Evolutionary conservation across 805 yeast species (phyloP), one percentile per base, ranked within the genome.

Genomic region (Saturnispora silvae): DNA sequence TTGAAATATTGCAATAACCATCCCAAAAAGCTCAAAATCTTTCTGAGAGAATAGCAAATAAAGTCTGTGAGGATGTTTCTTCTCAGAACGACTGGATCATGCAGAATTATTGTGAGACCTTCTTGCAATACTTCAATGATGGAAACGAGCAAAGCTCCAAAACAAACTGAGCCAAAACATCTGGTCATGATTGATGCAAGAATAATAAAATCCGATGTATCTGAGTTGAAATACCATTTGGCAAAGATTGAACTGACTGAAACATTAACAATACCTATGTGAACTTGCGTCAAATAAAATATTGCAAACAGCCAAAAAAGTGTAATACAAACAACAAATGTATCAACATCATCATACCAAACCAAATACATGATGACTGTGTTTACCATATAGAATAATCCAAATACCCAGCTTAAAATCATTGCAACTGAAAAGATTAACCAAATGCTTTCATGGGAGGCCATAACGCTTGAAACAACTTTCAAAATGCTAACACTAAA

Each of bases 131-230:
- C 15, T 5, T 81, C 86, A 43, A 84, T 66, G 18, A 84, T 43
- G 0, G 96, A 70, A 4, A 83, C 92, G 48, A 85, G 70, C 46
- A 85, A 61, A 3, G 62, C 56, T 0, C 96, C 95, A 49, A 83
- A 78, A 52, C 94, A 80, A 35, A 86, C 77, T 1, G 95, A 82
- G 0, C 96, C 96, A 52, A 85, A 79, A 6, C 94, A 82, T 53
- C 78, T 81, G 3, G 92, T 77, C 60, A 83, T 33, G 50, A 77
- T 81, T 3, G 94, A 80, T 59, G 81, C 57, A 1, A 94, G 81
- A 46, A 94, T 67, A 17, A 38, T 47, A 44, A 84, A 71, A 1
- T 94, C 78, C 2, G 87, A 86, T 28, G 74, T 59, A n/a, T 41
- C 34, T 84, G 75, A 26, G 51, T 79, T 66, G 56, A 82, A 87